phyloP scores from a whole-genome alignment of 805 yeast genomes.

The Cyberlindnera mississippiensis region DNA sequence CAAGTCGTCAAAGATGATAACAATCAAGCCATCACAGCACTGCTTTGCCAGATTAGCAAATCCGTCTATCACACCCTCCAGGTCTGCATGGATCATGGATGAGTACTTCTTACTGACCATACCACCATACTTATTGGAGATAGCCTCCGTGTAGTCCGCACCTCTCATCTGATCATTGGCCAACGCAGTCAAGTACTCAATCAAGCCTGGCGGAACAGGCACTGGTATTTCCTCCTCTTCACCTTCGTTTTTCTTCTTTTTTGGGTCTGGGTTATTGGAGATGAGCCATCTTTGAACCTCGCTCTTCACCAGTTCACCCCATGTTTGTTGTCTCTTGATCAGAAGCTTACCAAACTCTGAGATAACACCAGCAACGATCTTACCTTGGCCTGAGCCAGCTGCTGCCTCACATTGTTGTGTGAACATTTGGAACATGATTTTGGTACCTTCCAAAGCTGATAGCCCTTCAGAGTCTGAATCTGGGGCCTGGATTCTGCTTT shows the following conservation, averaged over 20 bases:
- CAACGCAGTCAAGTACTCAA: slow-evolving; percentile 76
- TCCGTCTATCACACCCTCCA: slow-evolving; percentile 70
- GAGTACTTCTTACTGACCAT: slow-evolving; percentile 62
- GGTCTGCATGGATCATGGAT: slow-evolving; percentile 50
- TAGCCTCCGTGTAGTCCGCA: slow-evolving; percentile 66
- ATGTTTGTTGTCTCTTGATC: slow-evolving; percentile 55
- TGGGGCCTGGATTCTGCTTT: slow-evolving; percentile 67
- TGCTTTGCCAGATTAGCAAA: slow-evolving; percentile 70
- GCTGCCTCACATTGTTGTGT: slow-evolving; percentile 90
- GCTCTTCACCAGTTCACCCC: slow-evolving; percentile 51
- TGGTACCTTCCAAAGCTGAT: slow-evolving; percentile 70
- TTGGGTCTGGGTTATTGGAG: slow-evolving; percentile 19
- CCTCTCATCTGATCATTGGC: slow-evolving; percentile 81
- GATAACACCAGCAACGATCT: slow-evolving; percentile 74
- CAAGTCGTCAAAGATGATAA: slow-evolving; percentile 70
- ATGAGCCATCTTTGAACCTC: slow-evolving; percentile 42
- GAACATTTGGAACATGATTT: slow-evolving; percentile 74
- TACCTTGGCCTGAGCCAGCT: slow-evolving; percentile 77
- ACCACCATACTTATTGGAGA: slow-evolving; percentile 60
- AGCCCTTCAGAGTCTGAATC: slow-evolving; percentile 62
- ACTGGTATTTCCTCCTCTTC: slow-evolving; percentile 37
- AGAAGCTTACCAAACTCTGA: slow-evolving; percentile 63
- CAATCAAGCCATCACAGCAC: slow-evolving; percentile 51
- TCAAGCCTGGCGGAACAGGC: slow-evolving; percentile 65
- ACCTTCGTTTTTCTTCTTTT: slow-evolving; percentile 31